Conservation (phyloP, 306 rosid species). For the Trifolium dubium region DNA sequence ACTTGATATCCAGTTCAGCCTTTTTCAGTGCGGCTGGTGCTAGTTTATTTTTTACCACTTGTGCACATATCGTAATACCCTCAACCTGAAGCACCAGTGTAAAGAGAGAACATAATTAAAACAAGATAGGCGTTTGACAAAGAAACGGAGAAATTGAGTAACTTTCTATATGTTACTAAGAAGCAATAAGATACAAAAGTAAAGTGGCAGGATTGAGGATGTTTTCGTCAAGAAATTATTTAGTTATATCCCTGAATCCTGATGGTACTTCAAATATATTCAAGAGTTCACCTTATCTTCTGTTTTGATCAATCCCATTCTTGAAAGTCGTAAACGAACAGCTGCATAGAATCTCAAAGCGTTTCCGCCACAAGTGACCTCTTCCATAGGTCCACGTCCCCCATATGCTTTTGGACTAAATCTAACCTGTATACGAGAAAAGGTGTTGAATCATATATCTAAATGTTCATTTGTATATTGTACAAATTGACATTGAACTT, state of each 20-base stretch:
- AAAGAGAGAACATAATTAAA: slow-evolving; percentile 16
- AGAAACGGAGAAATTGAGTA: slow-evolving; percentile 1
- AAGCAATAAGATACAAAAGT: slow-evolving; percentile 9
- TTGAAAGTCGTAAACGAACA: slow-evolving; percentile 71
- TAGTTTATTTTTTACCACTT: slow-evolving; percentile 82
- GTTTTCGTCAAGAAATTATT: slow-evolving; percentile 16
- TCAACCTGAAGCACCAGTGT: slow-evolving; percentile 55
- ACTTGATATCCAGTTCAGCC: slow-evolving; percentile 67
- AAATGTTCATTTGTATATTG: slow-evolving; percentile 23
- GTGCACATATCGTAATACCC: slow-evolving; percentile 60
- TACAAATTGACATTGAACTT: slow-evolving; percentile 34
- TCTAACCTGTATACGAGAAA: slow-evolving; percentile 59
- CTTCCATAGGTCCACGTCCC: slow-evolving; percentile 57
- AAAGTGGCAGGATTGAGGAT: background rate
- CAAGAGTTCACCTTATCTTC: slow-evolving; percentile 59
- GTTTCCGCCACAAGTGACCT: slow-evolving; percentile 92
- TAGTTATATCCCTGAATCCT: slow-evolving; percentile 25
- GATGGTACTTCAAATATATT: background rate
- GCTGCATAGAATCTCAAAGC: slow-evolving; percentile 87
- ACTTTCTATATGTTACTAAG: slow-evolving; percentile 16
- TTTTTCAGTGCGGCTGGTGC: slow-evolving; percentile 69
- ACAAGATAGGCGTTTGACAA: background rate
- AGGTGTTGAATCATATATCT: slow-evolving; percentile 20
- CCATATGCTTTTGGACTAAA: slow-evolving; percentile 51
- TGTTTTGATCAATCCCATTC: slow-evolving; percentile 62